phyloP scores from a whole-genome alignment of 2,329 filamentous ascomycete genomes.

The Rhynchosporium graminicola region DNA sequence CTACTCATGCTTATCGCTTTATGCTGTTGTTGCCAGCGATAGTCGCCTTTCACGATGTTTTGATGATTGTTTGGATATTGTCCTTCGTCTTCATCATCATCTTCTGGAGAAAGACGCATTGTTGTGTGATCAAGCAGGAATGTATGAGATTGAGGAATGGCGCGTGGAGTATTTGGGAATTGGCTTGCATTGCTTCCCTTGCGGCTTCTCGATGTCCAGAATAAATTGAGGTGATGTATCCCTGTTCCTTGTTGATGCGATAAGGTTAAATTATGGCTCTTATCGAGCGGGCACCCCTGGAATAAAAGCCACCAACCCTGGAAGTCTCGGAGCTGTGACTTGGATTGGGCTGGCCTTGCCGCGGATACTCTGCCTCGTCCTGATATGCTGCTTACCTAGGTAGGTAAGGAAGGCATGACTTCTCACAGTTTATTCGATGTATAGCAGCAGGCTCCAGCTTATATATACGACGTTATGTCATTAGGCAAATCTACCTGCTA shows the following conservation, averaged over 20 bases:
- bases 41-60: constrained; percentile 35
- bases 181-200: neutral
- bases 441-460: no score
- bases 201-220: constrained; percentile 12
- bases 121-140: constrained; percentile 18
- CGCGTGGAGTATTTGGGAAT: constrained; percentile 13
- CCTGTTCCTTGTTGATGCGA: constrained; percentile 11
- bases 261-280: constrained; percentile 24
- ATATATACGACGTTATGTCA: neutral
- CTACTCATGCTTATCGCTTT: constrained; percentile 31
- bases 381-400: neutral
- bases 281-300: constrained; percentile 17
- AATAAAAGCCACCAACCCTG: no score
- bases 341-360: neutral
- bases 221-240: constrained; percentile 12
- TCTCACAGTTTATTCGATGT: no score
- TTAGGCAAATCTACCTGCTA: neutral
- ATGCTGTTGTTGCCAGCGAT: constrained; percentile 25
- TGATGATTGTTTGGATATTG: constrained; percentile 29
- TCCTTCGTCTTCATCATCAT: constrained; percentile 24
- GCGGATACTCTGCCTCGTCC: neutral
- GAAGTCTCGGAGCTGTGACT: neutral
- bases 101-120: constrained; percentile 28
- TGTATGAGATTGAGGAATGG: constrained; percentile 7
- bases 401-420: neutral